Conservation (phyloP, 2,329 filamentous ascomycete species). For the Apiospora kogelbergensis region DNA sequence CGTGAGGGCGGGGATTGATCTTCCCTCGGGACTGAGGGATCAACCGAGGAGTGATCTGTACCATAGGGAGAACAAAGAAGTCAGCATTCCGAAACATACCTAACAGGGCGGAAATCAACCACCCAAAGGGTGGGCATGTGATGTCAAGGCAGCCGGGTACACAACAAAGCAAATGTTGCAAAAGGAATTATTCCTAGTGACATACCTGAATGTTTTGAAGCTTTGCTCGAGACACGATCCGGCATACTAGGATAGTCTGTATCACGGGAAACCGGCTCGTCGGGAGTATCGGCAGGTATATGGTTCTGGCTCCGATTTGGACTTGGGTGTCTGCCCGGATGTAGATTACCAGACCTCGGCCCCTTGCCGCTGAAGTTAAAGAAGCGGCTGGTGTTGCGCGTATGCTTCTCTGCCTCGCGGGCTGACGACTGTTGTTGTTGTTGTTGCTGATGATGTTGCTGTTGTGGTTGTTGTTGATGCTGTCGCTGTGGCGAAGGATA, state of each 20-base stretch:
- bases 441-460: slow-evolving; percentile 10
- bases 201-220: slow-evolving; percentile 32
- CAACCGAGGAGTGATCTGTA: slow-evolving; percentile 31
- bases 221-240: slow-evolving; percentile 29
- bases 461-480: slow-evolving; percentile 17
- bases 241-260: slow-evolving; percentile 27
- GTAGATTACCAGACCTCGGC: not conserved
- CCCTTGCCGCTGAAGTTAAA: slow-evolving; percentile 26
- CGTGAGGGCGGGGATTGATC: slow-evolving; percentile 43
- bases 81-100: slow-evolving; percentile 22
- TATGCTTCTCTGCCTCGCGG: slow-evolving; percentile 30
- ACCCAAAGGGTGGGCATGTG: not conserved
- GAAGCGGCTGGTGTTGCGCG: slow-evolving; percentile 32
- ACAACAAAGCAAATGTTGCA: not conserved
- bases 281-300: slow-evolving; percentile 17
- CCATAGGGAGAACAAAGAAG: slow-evolving; percentile 19
- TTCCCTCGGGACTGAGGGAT: slow-evolving; percentile 39
- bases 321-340: slow-evolving; percentile 17
- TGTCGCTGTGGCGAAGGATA: not conserved
- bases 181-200: slow-evolving; percentile 23
- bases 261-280: slow-evolving; percentile 30
- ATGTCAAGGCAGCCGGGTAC: not conserved
- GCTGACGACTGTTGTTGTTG: slow-evolving; percentile 21
- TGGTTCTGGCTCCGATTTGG: slow-evolving; percentile 21
- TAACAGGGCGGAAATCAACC: slow-evolving; percentile 14